Conservation (phyloP, 2,329 filamentous ascomycete genomes). For the Botryosphaeria dothidea region DNA sequence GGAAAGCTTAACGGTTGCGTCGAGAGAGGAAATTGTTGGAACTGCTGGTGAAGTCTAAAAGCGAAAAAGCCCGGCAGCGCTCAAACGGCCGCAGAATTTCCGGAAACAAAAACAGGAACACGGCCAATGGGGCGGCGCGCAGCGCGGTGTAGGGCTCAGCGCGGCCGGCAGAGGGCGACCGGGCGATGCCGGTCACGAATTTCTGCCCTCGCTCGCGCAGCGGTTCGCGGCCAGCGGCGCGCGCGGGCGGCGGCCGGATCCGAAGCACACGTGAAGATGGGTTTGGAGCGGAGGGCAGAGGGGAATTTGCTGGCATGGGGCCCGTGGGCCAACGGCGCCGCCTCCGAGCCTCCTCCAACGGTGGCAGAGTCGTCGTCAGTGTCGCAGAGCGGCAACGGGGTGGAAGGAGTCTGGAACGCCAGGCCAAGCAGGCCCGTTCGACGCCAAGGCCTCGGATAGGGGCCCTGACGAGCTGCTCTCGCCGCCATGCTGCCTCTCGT, state of each 20-base stretch:
- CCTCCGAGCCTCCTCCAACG: conserved; percentile 1
- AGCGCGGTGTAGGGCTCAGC: neutral
- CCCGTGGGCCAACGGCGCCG: conserved; percentile 2
- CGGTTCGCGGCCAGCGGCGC: neutral
- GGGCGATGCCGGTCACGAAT: conserved; percentile 5
- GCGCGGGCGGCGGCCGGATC: conserved; percentile 14
- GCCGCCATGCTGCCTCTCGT: conserved; percentile 2
- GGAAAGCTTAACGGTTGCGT: neutral
- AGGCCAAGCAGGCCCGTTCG: neutral
- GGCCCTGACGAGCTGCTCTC: too few species aligned
- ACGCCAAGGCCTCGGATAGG: conserved; percentile 3
- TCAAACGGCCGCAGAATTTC: conserved; percentile 10
- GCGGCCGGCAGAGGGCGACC: neutral
- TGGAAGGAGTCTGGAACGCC: conserved; percentile 14
- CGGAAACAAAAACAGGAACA: neutral
- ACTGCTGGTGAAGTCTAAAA: neutral
- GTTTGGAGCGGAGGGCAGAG: too few species aligned
- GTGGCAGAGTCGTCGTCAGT: neutral
- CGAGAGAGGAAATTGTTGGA: neutral
- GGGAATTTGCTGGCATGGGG: too few species aligned
- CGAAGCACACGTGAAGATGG: conserved; percentile 18
- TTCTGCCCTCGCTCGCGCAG: neutral
- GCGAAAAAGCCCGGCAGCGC: neutral
- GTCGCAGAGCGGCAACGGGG: neutral
- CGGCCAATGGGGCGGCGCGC: neutral